Percentiles rank a stretch among this genome's conserved stretches.
Evolutionary conservation across 192 early-diverging fungal genomes (phyloP).

Genomic region (Gigaspora rosea): DNA sequence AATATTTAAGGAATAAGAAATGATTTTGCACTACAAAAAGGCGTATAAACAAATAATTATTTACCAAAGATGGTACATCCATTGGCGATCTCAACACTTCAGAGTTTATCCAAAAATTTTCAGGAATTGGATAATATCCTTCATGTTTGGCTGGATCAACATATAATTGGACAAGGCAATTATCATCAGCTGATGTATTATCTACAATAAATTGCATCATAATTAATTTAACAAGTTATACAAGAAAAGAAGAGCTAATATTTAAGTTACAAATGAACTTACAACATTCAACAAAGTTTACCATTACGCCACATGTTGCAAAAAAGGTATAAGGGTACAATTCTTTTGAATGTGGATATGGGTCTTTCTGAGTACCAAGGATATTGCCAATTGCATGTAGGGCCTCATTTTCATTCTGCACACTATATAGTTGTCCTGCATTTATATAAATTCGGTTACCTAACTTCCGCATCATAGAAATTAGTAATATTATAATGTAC

Average conservation of each 20-base stretch:
- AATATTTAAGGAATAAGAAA: neutral
- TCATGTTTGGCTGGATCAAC: neutral
- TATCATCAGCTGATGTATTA: neutral
- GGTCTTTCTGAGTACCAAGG: neutral
- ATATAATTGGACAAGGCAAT: conserved; percentile 5
- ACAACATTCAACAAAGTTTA: conserved; percentile 5
- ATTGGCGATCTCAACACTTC: neutral
- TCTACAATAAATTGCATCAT: neutral
- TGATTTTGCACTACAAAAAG: neutral
- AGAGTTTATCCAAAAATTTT: conserved; percentile 9
- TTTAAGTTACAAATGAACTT: neutral
- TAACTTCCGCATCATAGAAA: no score
- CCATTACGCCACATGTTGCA: neutral
- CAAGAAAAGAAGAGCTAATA: neutral
- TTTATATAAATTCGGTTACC: no score
- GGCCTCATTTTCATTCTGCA: neutral
- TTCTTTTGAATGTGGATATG: neutral
- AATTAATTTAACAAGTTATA: neutral
- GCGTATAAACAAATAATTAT: neutral
- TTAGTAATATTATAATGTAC: neutral
- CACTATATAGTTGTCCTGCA: conserved; percentile 8
- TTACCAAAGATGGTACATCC: neutral
- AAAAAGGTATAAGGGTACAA: neutral
- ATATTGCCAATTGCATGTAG: neutral
- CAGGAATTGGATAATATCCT: conserved; percentile 22